phyloP scores from a whole-genome alignment of 2,329 filamentous ascomycete species.

The Fusarium staphyleae region DNA sequence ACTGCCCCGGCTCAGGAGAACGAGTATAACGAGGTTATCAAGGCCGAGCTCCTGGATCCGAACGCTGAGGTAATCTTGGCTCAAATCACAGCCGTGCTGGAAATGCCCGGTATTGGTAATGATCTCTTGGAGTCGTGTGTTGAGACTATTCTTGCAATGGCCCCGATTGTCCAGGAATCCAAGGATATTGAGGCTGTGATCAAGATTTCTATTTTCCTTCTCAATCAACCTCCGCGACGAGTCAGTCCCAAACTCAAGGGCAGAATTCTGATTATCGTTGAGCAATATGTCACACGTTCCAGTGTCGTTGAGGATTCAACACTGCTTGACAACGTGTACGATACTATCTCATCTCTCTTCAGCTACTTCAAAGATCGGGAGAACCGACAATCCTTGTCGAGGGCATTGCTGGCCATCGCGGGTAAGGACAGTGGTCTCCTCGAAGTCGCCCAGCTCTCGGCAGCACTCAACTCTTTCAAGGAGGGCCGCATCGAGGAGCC shows the following conservation, averaged over 20 bases:
- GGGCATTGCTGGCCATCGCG: slow-evolving; percentile 76
- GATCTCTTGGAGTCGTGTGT: slow-evolving; percentile 82
- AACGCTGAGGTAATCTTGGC: slow-evolving; percentile 68
- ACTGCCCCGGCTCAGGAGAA: slow-evolving; percentile 61
- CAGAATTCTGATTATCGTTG: slow-evolving; percentile 78
- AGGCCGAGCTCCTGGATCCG: slow-evolving; percentile 61
- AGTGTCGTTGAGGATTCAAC: slow-evolving; percentile 48
- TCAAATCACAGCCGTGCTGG: slow-evolving; percentile 73
- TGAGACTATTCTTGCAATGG: slow-evolving; percentile 77
- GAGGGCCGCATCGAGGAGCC: slow-evolving; percentile 79
- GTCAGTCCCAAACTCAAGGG: slow-evolving; percentile 87
- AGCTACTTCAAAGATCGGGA: slow-evolving; percentile 86
- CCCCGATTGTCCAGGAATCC: slow-evolving; percentile 71
- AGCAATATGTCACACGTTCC: slow-evolving; percentile 77
- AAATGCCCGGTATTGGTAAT: slow-evolving; percentile 66
- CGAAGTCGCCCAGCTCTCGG: slow-evolving; percentile 73
- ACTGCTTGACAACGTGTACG: slow-evolving; percentile 71
- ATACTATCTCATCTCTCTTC: slow-evolving; percentile 81
- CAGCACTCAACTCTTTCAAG: slow-evolving; percentile 81
- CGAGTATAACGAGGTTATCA: slow-evolving; percentile 64
- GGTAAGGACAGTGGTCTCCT: slow-evolving; percentile 65
- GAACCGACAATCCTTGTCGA: slow-evolving; percentile 76
- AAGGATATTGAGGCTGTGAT: slow-evolving; percentile 79
- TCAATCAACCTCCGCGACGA: slow-evolving; percentile 82
- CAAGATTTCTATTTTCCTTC: slow-evolving; percentile 78